phyloP scores from a whole-genome alignment of 352 stramenopile species.

The Halophytophthora batemanensis region DNA sequence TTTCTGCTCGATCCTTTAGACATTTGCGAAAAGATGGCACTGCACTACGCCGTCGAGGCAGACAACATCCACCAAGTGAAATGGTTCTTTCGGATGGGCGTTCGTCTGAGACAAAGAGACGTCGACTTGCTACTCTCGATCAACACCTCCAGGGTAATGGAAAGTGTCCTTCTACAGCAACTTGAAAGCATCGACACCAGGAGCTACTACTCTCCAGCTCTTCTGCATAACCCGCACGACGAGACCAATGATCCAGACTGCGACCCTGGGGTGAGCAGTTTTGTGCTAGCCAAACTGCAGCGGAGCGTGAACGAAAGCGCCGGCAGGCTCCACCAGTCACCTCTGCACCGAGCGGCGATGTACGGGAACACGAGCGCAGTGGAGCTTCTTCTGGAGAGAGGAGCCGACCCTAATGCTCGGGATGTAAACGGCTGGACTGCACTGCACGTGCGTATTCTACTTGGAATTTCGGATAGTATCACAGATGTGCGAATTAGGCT shows the following conservation, averaged over 20 bases:
- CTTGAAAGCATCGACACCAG: constrained; percentile 37
- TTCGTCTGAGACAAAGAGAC: constrained; percentile 25
- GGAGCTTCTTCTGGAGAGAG: constrained; percentile 38
- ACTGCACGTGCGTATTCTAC: constrained; percentile 40
- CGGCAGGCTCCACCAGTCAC: constrained; percentile 29
- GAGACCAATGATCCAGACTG: not conserved
- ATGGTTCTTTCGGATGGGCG: constrained; percentile 31
- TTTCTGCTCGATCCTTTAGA: constrained; percentile 18
- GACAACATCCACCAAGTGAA: constrained; percentile 40
- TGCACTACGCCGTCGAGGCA: constrained; percentile 45
- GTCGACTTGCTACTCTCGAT: constrained; percentile 34
- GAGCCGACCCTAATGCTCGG: constrained; percentile 26
- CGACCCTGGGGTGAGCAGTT: constrained; percentile 36
- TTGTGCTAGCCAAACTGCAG: constrained; percentile 36
- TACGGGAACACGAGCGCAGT: constrained; percentile 41
- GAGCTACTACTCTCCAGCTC: constrained; percentile 16
- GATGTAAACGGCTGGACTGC: constrained; percentile 61
- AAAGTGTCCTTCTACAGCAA: constrained; percentile 30
- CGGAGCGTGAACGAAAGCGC: constrained; percentile 11
- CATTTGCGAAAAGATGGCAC: constrained; percentile 33
- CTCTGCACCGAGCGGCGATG: constrained; percentile 46
- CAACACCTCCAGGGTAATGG: constrained; percentile 19
- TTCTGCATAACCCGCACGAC: not conserved
- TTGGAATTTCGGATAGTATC: not conserved
- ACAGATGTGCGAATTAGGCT: too few relatives aligned